Base-by-base conservation (phyloP, 345 rosid species). In the Aquilaria malaccensis region DNA sequence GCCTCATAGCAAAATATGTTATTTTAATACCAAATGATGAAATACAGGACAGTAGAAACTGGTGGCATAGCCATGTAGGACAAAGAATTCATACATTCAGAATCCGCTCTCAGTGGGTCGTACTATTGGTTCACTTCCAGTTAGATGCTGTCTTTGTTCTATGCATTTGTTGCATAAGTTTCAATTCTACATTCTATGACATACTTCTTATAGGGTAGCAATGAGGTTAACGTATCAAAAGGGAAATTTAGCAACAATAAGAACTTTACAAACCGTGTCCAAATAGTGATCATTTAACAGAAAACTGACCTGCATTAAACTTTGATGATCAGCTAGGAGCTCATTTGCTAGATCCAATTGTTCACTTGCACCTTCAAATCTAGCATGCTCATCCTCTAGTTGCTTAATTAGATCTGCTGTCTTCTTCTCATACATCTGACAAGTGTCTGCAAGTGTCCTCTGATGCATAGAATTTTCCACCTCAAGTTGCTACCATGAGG, bases 361-460 rank as follows among this genome's bases (percentile, higher is more conserved):
- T 61, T 91, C 84, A 74, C 73, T 79, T 45, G 68, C 70, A 52
- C 48, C 76, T 65, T 78, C 77, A 70, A 66, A 79, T 69, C 66
- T 65, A 45, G 77, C 69, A 70, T 75, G 76, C 63, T 78, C 70
- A n/a, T 85, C 80, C 66, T 78, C 85, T 59, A 85, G 59, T 72
- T 83, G 79, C 80, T 78, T 79, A 49, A 65, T 76, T 46, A 86
- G 83, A 62, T 85, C 81, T 49, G 73, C 63, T 75, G 80, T 81
- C 74, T 83, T 86, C 64, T 80, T 75, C 81, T 92, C 96, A 62
- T 83, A 88, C 45, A 69, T 74, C 69, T 79, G 69, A 48, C 83
- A 81, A 67, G 85, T 82, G 66, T 86, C 95, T 2, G 77, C 81
- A 55, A 88, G 83, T 58, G 88, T 81, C 77, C 80, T 86, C 75